These are phyloP conservation scores for Daldinia eschscholtzii DNA, from an alignment of 2,329 filamentous ascomycete genomes.

Conservation along the genomic window DNA sequence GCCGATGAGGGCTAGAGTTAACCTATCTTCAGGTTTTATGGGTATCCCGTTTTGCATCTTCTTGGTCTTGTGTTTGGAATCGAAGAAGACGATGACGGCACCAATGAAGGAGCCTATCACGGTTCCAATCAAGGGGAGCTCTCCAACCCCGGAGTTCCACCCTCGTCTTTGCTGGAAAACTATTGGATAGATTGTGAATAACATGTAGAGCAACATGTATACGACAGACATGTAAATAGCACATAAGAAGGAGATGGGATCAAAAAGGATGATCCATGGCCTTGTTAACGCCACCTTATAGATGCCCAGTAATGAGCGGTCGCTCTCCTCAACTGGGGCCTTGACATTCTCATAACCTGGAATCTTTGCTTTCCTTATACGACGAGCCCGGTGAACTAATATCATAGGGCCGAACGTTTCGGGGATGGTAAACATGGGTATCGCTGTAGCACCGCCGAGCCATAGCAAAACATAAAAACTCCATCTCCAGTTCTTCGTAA, in stretches of 20 bases:
- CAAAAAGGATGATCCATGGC: slow-evolving; percentile 67
- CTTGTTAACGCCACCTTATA: slow-evolving; percentile 66
- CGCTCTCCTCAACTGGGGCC: slow-evolving; percentile 62
- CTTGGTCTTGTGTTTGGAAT: slow-evolving; percentile 56
- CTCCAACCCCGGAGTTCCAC: slow-evolving; percentile 66
- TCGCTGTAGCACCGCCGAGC: slow-evolving; percentile 55
- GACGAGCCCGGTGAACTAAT: slow-evolving; percentile 65
- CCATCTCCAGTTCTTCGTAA: slow-evolving; percentile 68
- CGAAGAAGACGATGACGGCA: slow-evolving; percentile 56
- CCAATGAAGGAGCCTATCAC: slow-evolving; percentile 63
- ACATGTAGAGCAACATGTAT: slow-evolving; percentile 68
- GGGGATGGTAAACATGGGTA: slow-evolving; percentile 69
- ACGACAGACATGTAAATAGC: slow-evolving; percentile 67
- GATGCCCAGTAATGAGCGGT: slow-evolving; percentile 58
- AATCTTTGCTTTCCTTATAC: slow-evolving; percentile 63
- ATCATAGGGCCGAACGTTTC: slow-evolving; percentile 67
- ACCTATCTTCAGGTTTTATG: slow-evolving; percentile 63
- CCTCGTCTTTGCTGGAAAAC: slow-evolving; percentile 65
- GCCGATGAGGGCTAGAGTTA: slow-evolving; percentile 70
- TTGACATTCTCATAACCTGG: slow-evolving; percentile 65
- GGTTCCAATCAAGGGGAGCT: slow-evolving; percentile 65
- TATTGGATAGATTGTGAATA: slow-evolving; percentile 69
- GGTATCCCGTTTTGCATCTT: slow-evolving; percentile 56
- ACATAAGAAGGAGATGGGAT: slow-evolving; percentile 64
- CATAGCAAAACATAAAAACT: slow-evolving; percentile 63